Conservation (phyloP, 805 yeast species). For the Myxozyma neglecta region DNA sequence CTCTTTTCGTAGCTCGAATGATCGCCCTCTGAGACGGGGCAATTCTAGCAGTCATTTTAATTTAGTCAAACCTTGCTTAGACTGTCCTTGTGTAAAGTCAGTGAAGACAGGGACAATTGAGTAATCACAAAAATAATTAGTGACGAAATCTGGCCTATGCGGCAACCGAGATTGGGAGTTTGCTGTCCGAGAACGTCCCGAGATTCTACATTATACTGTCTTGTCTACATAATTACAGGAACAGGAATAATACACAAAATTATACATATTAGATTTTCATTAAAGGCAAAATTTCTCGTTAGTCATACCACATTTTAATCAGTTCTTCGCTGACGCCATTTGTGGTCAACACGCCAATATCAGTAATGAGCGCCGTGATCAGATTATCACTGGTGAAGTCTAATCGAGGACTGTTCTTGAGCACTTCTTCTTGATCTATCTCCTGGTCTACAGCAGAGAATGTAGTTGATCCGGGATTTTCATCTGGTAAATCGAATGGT, state of each 20-base stretch:
- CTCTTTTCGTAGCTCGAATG: neutral
- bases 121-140: too few relatives aligned
- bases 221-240: neutral
- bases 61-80: too few relatives aligned
- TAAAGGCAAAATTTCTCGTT: neutral
- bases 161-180: too few relatives aligned
- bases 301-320: constrained; percentile 69
- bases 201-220: too few relatives aligned
- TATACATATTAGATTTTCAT: neutral
- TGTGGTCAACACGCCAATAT: constrained; percentile 93
- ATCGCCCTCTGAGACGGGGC: neutral
- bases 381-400: constrained; percentile 97
- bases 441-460: constrained; percentile 33
- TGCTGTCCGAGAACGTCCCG: too few relatives aligned
- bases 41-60: neutral
- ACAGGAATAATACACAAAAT: neutral
- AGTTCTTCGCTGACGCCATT: constrained; percentile 98
- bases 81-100: too few relatives aligned
- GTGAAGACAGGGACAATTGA: too few relatives aligned
- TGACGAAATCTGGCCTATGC: too few relatives aligned
- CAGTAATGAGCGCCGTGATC: constrained; percentile 93
- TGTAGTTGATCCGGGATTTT: constrained; percentile 12
- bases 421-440: constrained; percentile 35
- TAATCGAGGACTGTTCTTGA: constrained; percentile 54
- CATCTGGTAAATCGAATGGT: constrained; percentile 83